Conservation (phyloP, 2,329 filamentous ascomycete species). For the Botrytis sinoallii region DNA sequence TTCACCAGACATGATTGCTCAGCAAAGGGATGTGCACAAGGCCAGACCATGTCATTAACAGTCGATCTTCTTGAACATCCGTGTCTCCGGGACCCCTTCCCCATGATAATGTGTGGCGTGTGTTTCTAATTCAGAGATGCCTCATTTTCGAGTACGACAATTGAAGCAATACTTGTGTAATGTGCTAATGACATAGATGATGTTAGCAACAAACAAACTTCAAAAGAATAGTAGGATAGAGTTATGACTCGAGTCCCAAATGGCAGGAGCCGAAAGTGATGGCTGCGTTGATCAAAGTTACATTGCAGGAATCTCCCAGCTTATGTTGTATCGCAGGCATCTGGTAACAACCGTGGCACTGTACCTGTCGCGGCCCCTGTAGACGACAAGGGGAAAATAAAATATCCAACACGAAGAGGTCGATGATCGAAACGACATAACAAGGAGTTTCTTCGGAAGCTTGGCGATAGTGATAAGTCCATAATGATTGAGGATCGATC, state of each 20-base stretch:
- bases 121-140: not conserved
- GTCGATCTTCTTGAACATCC: not conserved
- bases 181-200: not conserved
- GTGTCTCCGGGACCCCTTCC: too few relatives aligned
- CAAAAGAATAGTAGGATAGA: not conserved
- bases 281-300: not conserved
- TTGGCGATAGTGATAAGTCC: not conserved
- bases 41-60: not conserved
- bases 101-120: not conserved
- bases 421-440: not conserved
- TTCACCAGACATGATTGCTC: not conserved
- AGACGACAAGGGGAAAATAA: not conserved
- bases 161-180: not conserved
- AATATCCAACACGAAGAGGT: not conserved
- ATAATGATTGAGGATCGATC: not conserved
- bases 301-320: not conserved
- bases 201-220: not conserved
- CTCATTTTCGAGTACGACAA: not conserved
- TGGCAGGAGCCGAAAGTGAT: not conserved
- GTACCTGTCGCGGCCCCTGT: constrained; percentile 2
- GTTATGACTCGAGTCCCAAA: not conserved
- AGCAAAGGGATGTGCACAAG: not conserved
- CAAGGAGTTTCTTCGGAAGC: not conserved
- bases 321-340: not conserved
- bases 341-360: not conserved